Percentiles rank a stretch among this genome's conserved stretches.
These are phyloP conservation scores for Pythium biforme DNA, from an alignment of 352 stramenopile genomes.

Conservation along the genomic window DNA sequence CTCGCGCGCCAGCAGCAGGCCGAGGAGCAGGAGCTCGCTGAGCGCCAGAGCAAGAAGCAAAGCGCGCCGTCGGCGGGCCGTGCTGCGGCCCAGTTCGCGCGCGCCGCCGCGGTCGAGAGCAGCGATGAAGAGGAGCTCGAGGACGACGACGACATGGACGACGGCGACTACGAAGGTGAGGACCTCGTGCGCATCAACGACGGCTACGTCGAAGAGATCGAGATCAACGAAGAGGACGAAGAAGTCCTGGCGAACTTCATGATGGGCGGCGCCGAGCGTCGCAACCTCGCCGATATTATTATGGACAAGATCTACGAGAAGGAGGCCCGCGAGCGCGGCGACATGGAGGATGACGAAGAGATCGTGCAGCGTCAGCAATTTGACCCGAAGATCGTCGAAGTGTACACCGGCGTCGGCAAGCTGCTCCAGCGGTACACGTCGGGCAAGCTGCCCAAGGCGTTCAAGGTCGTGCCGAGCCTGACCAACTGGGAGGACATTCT, in stretches of 20 bases:
- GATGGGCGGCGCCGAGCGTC: constrained; percentile 76
- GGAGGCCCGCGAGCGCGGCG: constrained; percentile 80
- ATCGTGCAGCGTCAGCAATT: constrained; percentile 67
- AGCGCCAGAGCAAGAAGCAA: constrained; percentile 36
- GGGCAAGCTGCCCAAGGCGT: constrained; percentile 99
- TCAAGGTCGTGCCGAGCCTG: constrained; percentile 99
- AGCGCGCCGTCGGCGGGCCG: constrained; percentile 12
- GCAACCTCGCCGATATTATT: constrained; percentile 98
- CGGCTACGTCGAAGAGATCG: constrained; percentile 89
- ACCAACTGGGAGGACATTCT: constrained; percentile 99
- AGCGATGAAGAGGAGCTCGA: constrained; percentile 61
- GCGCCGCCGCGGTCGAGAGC: constrained; percentile 40
- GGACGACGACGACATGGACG: constrained; percentile 83
- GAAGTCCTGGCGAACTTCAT: constrained; percentile 87
- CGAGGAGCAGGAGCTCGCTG: constrained; percentile 60
- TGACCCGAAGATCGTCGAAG: constrained; percentile 96
- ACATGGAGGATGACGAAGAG: constrained; percentile 67
- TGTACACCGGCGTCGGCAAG: constrained; percentile 98
- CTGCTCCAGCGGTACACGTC: constrained; percentile 96
- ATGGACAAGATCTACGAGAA: constrained; percentile 99
- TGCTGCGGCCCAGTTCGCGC: constrained; percentile 22
- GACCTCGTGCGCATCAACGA: constrained; percentile 90
- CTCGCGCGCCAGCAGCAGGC: constrained; percentile 77
- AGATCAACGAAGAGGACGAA: constrained; percentile 87
- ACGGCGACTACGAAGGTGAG: constrained; percentile 86